Percentiles rank a stretch among this genome's conserved stretches.
Evolutionary conservation across 2,329 filamentous ascomycete genomes (phyloP).

Genomic region (Botrytis byssoidea): DNA sequence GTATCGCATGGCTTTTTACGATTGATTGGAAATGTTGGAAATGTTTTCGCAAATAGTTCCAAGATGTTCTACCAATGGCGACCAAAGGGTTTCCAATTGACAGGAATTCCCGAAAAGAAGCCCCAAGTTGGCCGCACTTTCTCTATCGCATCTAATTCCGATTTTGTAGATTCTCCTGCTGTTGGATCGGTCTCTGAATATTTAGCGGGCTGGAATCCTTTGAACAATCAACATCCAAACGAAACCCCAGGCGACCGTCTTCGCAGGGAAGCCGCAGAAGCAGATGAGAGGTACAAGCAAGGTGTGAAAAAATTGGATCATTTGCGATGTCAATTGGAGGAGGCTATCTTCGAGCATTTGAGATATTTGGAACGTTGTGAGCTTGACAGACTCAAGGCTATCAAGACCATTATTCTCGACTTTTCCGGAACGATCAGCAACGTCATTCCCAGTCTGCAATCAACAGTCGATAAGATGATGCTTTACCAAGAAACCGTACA

Average conservation of each 20-base stretch:
- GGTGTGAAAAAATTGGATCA: constrained; percentile 84
- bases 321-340: constrained; percentile 90
- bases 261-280: constrained; percentile 82
- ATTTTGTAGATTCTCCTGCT: constrained; percentile 71
- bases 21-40: constrained; percentile 91
- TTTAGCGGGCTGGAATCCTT: constrained; percentile 85
- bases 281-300: constrained; percentile 91
- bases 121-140: constrained; percentile 68
- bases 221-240: constrained; percentile 88
- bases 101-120: constrained; percentile 88
- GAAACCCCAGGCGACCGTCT: constrained; percentile 86
- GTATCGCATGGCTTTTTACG: constrained; percentile 82
- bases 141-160: constrained; percentile 62
- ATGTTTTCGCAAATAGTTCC: constrained; percentile 94
- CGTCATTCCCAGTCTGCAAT: constrained; percentile 92
- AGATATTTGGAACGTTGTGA: constrained; percentile 98
- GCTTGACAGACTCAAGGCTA: constrained; percentile 90
- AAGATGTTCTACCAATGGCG: constrained; percentile 98
- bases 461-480: constrained; percentile 98
- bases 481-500: constrained; percentile 99
- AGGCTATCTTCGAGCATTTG: constrained; percentile 88
- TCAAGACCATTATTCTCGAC: constrained; percentile 96
- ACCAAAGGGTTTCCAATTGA: constrained; percentile 82
- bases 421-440: constrained; percentile 98
- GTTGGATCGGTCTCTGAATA: constrained; percentile 86